Conservation (phyloP, 1,284 basidiomycete genomes). For the Austroboletus olivaceoglutinosus region DNA sequence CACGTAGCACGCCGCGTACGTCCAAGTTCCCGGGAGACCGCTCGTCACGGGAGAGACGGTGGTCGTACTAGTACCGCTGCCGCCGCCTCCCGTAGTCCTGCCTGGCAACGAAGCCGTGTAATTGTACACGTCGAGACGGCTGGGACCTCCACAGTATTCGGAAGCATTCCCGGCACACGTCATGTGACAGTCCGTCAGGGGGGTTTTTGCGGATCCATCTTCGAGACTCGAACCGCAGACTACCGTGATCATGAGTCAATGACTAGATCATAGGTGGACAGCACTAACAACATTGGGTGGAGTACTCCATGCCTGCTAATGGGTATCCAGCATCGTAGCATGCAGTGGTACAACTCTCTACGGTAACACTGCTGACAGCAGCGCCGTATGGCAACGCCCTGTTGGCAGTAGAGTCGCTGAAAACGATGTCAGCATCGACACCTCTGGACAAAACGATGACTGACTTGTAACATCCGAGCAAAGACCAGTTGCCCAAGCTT, state of each 20-base stretch:
- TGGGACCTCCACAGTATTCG: constrained; percentile 68
- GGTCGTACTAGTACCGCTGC: constrained; percentile 19
- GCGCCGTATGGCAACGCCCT: constrained; percentile 49
- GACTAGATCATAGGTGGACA: not conserved
- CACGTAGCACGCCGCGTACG: constrained; percentile 38
- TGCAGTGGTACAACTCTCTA: constrained; percentile 30
- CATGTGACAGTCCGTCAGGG: constrained; percentile 59
- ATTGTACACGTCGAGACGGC: constrained; percentile 33
- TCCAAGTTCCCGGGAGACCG: constrained; percentile 52
- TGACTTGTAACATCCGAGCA: constrained; percentile 17
- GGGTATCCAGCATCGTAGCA: constrained; percentile 62
- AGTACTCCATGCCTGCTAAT: constrained; percentile 44
- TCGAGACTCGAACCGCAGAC: constrained; percentile 53
- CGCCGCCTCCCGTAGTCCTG: constrained; percentile 34
- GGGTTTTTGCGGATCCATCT: constrained; percentile 45
- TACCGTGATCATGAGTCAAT: constrained; percentile 21
- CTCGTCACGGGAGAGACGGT: constrained; percentile 47
- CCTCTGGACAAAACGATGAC: not conserved
- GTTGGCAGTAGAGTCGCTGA: constrained; percentile 42
- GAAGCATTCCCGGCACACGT: constrained; percentile 56
- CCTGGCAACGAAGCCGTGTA: constrained; percentile 24
- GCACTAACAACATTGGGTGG: constrained; percentile 48
- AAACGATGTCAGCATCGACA: not conserved
- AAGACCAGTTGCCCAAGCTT: constrained; percentile 13
- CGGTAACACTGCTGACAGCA: constrained; percentile 25